Base-by-base conservation (phyloP, 2,329 filamentous ascomycete species). In the Penicillium oxalicum region DNA sequence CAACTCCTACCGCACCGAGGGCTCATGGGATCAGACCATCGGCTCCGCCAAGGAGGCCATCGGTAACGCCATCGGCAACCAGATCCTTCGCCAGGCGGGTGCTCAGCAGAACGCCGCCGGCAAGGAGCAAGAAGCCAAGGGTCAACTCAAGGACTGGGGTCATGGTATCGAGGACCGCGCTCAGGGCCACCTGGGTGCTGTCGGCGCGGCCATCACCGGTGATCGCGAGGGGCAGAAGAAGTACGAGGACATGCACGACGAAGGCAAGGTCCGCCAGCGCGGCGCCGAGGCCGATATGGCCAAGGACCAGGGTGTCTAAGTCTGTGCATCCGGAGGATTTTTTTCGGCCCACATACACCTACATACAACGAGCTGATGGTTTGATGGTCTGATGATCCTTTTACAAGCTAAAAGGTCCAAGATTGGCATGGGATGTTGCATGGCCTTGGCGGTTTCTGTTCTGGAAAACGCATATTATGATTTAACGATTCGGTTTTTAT, bases 11-110 rank as follows among this genome's bases (percentile, higher is more conserved):
- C 87, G 90, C 56, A 74, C 77, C 24, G 67, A 80, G 13, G 91
- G 91, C 38, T 77, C 78, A 13, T 94, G 86, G 83, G 88, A 95
- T 74, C 91, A 96, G 73, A 95, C 89, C 4, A 64, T 91, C n/a
- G 91, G 91, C 45, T 81, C 86, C 1, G 84, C 84, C 38, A 96
- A 96, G 76, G 88, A 96, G 67, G 75, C 83, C 4, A 55, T 93
- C 1, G 91, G 91, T 49, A 83, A 84, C 13, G 60, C 91, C 4
- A 57, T 91, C 26, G 91, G 91, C 51, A 83, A 81, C 55, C 85
- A 93, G 71, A 77, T 75, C 32, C 70, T 96, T 46, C 91, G 91
- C 75, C 76, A 81, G 41, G 66, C 83, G 25, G 91, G 91, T 4
- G 81, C 81, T 29, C 71, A 85, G 61, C 90, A 96, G 74, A 94